Evolutionary conservation across 257 asterid species (phyloP).

Genomic region (Solanum raphanifolium): DNA sequence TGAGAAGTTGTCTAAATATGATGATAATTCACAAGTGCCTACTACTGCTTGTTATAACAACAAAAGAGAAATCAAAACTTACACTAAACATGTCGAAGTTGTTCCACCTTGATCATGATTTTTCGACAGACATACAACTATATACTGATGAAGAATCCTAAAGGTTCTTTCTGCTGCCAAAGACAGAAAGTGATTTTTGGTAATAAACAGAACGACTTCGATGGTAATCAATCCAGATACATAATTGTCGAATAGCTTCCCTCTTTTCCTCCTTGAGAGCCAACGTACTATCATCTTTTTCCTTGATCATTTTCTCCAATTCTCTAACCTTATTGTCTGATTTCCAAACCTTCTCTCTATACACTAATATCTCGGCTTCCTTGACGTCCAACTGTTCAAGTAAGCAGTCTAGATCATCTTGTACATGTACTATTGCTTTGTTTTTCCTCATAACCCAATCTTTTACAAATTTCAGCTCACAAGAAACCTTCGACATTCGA

Average conservation of each 20-base stretch:
- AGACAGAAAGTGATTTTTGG: slow-evolving; percentile 50
- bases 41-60: background rate
- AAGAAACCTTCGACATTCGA: slow-evolving; percentile 57
- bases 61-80: background rate
- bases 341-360: slow-evolving; percentile 55
- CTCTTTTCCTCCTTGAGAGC: slow-evolving; percentile 66
- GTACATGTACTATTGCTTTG: slow-evolving; percentile 19
- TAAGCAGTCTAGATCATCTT: slow-evolving; percentile 46
- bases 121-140: background rate
- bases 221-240: slow-evolving; percentile 92
- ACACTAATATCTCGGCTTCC: slow-evolving; percentile 53
- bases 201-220: slow-evolving; percentile 56
- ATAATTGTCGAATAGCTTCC: slow-evolving; percentile 87
- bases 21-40: background rate
- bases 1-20: background rate
- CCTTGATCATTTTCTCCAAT: slow-evolving; percentile 46
- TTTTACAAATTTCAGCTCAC: slow-evolving; percentile 58
- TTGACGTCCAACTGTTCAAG: slow-evolving; percentile 49
- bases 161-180: slow-evolving; percentile 4
- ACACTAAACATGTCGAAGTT: background rate
- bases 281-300: slow-evolving; percentile 50
- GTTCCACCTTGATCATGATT: background rate
- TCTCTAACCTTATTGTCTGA: slow-evolving; percentile 62
- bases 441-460: slow-evolving; percentile 66
- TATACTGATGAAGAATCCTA: background rate